Base-by-base conservation (phyloP, 345 rosid genomes). In the Jatropha curcas region DNA sequence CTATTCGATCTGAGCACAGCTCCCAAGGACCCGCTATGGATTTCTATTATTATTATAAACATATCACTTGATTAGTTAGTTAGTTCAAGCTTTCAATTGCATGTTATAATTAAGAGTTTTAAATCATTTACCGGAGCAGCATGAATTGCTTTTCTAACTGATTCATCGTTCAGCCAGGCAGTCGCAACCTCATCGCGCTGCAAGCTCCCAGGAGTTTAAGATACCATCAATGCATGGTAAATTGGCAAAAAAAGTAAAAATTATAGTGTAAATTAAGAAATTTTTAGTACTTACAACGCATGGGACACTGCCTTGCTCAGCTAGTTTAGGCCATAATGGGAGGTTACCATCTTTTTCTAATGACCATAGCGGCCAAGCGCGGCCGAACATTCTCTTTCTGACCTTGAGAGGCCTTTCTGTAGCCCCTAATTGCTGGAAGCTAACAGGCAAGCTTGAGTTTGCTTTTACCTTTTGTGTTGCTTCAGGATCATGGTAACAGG, bases 111-210 rank as follows among this genome's bases (percentile, higher is more conserved):
- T 41, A 41, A 41, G 11, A 41, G 12, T 41, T 41, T 14, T 51
- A 20, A 17, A 1, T 65, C 4, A 10, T 28, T 61, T 82, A 85
- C 89, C 16, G 82, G 75, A 1, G 77, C 67, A 5, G 87, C 92
- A 77, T 88, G 92, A 39, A 88, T 67, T 25, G 86, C 88, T 55
- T 65, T 73, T 73, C 92, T 76, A 5, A 88, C 87, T 31, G 78
- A 60, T 66, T 71, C 84, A 58, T 86, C 79, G 12, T 88, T 84
- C 12, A 88, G 65, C 89, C 89, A 86, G 19, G 55, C 45, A 2
- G 70, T 60, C 2, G 89, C 89, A 39, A 82, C 74, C 43, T 80
- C 84, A 33, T 86, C 92, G 22, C 77, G 71, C 89, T 86, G 78
- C 24, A 51, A 13, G 19, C 1, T n/a, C 31, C 4, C 9, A 11